Conservation (phyloP, 164 flowering plant genomes). For the Vitis labrusca region DNA sequence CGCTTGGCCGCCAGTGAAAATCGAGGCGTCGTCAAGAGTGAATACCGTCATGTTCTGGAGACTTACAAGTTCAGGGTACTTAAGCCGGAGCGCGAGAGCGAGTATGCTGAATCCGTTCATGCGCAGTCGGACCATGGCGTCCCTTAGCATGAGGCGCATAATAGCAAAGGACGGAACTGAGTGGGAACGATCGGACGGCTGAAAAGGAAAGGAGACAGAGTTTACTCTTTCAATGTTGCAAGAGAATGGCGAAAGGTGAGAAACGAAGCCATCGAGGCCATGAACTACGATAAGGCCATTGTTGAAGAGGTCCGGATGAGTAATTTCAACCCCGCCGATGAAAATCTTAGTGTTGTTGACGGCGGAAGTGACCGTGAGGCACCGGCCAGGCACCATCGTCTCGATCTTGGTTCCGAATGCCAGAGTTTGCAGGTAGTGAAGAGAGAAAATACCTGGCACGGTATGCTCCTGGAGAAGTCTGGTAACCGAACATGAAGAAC, state of each 20-base stretch:
- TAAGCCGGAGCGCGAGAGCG: constrained; percentile 42
- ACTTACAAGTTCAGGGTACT: constrained; percentile 41
- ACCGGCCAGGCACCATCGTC: constrained; percentile 53
- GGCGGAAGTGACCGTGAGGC: constrained; percentile 56
- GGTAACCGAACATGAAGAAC: constrained; percentile 47
- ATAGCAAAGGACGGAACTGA: constrained; percentile 12
- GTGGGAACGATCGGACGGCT: not conserved
- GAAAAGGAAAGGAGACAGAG: constrained; percentile 25
- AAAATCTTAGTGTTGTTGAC: constrained; percentile 27
- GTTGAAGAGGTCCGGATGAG: constrained; percentile 62
- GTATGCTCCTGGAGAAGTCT: constrained; percentile 61
- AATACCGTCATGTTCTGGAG: constrained; percentile 50
- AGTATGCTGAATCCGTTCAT: constrained; percentile 44
- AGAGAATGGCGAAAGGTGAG: constrained; percentile 56
- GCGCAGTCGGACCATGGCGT: constrained; percentile 48
- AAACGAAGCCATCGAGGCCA: constrained; percentile 50
- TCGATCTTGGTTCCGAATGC: constrained; percentile 65
- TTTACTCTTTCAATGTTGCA: constrained; percentile 42
- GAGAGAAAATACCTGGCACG: constrained; percentile 57
- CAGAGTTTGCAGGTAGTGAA: constrained; percentile 40
- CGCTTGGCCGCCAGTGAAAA: constrained; percentile 45
- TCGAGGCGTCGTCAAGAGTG: constrained; percentile 43
- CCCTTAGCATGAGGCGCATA: constrained; percentile 50
- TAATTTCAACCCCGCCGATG: constrained; percentile 53
- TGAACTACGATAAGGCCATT: constrained; percentile 54